A percentile compares a stretch with the other conserved stretches of the same genome.
Evolutionary conservation across 202 grass and related monocot genomes (phyloP).

Genomic region (Cymbopogon flexuosus): DNA sequence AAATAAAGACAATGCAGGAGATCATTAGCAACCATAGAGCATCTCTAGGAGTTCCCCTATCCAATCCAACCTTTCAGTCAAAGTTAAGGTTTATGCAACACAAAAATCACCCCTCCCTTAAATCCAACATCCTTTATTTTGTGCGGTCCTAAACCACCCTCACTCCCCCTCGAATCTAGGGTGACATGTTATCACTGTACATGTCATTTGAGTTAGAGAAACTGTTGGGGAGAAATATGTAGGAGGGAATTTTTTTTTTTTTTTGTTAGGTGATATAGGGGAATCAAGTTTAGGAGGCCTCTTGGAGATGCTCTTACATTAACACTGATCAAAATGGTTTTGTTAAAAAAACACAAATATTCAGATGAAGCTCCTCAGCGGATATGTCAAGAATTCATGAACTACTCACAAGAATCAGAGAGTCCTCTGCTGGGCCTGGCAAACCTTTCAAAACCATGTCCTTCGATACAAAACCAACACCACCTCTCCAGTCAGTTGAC

Average conservation of each 20-base stretch:
- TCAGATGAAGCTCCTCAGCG: background rate
- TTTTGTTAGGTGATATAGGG: background rate
- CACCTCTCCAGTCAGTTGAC: constrained; percentile 68
- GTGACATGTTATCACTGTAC: background rate
- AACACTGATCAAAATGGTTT: background rate
- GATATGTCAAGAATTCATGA: constrained; percentile 17
- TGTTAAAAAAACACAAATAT: background rate
- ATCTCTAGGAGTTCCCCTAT: background rate
- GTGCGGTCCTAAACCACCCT: background rate
- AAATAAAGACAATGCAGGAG: background rate
- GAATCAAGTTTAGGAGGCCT: background rate
- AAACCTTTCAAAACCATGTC: constrained; percentile 89
- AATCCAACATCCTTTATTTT: background rate
- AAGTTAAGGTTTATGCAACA: background rate
- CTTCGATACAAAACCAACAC: constrained; percentile 71
- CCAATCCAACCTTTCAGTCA: background rate
- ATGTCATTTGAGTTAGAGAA: background rate
- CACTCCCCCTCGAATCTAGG: background rate
- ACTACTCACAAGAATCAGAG: constrained; percentile 68
- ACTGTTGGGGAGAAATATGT: background rate
- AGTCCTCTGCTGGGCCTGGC: constrained; percentile 61
- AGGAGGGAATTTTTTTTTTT: background rate
- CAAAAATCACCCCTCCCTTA: background rate
- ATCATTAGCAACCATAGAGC: constrained; percentile 2
- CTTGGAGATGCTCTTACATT: background rate